Evolutionary conservation across 1,284 basidiomycete genomes (phyloP).

Genomic region (Golubevia pallescens): DNA sequence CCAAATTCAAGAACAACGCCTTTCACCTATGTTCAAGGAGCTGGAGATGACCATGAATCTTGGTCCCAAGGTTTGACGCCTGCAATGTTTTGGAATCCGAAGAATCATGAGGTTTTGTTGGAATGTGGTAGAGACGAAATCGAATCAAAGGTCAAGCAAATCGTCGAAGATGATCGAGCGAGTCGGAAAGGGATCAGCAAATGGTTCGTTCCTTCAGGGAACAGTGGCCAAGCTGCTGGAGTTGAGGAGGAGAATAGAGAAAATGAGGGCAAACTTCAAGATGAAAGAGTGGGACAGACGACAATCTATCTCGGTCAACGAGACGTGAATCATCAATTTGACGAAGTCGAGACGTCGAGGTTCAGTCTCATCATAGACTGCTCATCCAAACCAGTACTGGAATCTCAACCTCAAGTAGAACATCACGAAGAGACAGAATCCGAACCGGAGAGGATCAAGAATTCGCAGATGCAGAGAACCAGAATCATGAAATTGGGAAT

Average conservation of each 20-base stretch:
- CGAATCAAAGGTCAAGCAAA: conserved; percentile 15
- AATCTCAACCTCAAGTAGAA: no score
- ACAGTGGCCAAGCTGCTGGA: background rate
- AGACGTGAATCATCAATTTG: no score
- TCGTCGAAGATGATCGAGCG: conserved; percentile 10
- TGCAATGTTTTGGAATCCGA: conserved; percentile 35
- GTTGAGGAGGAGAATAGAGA: background rate
- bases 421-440: no score
- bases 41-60: conserved; percentile 60
- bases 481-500: no score
- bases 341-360: no score
- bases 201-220: background rate
- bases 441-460: no score
- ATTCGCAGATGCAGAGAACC: no score
- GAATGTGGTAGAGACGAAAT: conserved; percentile 4
- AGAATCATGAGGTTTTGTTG: no score
- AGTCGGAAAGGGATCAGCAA: conserved; percentile 5
- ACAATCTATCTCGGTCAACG: no score
- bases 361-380: no score
- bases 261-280: background rate
- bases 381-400: no score
- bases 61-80: conserved; percentile 56
- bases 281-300: background rate
- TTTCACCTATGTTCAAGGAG: conserved; percentile 54
- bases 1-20: conserved; percentile 11